These are phyloP conservation scores for Solanum hybrid DNA, from an alignment of 305 asterid species.

Conservation along the genomic window DNA sequence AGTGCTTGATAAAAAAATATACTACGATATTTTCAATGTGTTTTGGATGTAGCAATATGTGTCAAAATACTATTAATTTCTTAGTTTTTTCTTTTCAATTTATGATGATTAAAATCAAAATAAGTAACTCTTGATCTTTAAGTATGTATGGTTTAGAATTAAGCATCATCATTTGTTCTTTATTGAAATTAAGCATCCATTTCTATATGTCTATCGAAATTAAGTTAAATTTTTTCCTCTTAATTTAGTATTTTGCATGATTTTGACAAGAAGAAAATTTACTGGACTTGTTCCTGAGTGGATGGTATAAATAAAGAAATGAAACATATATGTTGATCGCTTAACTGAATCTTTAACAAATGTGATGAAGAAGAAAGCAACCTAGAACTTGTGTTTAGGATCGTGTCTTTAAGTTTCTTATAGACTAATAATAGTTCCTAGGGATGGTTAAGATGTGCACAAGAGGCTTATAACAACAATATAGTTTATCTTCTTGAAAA, in stretches of 20 bases:
- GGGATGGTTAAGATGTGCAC: not conserved
- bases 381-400: not conserved
- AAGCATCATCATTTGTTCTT: not conserved
- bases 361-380: not conserved
- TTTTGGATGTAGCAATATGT: not conserved
- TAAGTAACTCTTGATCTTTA: not conserved
- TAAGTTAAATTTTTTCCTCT: not conserved
- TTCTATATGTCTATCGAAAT: no score
- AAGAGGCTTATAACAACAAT: not conserved
- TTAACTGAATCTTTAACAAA: no score
- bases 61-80: not conserved
- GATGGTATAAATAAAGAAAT: slow-evolving; percentile 47
- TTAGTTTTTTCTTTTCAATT: not conserved
- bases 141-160: not conserved
- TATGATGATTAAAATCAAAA: no score
- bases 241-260: slow-evolving; percentile 23
- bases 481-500: not conserved
- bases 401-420: not conserved
- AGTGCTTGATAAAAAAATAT: not conserved
- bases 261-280: slow-evolving; percentile 68
- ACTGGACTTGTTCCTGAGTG: slow-evolving; percentile 57
- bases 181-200: not conserved
- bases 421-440: no score
- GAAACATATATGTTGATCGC: slow-evolving; percentile 46
- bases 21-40: not conserved